phyloP scores from a whole-genome alignment of 2,329 filamentous ascomycete species.

The Sphaceloma murrayae region DNA sequence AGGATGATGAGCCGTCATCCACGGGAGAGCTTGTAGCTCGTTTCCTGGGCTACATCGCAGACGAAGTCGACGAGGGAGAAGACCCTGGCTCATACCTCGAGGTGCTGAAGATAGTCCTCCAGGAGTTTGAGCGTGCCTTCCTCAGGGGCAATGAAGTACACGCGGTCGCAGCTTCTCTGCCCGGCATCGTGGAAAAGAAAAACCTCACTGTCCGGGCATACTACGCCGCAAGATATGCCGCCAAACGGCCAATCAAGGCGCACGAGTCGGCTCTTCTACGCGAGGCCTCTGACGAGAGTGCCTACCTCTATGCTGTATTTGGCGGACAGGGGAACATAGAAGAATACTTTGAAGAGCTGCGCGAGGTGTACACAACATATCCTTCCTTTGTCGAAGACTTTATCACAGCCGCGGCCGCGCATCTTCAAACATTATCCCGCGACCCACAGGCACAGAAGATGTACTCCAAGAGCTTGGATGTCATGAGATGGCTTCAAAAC shows the following conservation, averaged over 20 bases:
- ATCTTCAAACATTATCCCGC: conserved; percentile 74
- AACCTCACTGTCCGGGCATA: conserved; percentile 81
- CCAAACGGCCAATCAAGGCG: conserved; percentile 75
- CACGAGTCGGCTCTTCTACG: conserved; percentile 90
- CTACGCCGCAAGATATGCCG: conserved; percentile 76
- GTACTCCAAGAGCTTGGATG: conserved; percentile 91
- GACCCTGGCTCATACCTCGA: conserved; percentile 88
- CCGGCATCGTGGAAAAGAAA: conserved; percentile 90
- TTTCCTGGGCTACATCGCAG: conserved; percentile 83
- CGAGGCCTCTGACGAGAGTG: conserved; percentile 73
- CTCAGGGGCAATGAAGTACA: conserved; percentile 94
- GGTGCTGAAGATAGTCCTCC: conserved; percentile 81
- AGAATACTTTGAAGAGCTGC: conserved; percentile 97
- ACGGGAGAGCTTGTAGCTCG: conserved; percentile 83
- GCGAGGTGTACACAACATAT: conserved; percentile 85
- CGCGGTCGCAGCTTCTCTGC: conserved; percentile 71
- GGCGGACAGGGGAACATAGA: conserved; percentile 98
- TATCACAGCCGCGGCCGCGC: conserved; percentile 68
- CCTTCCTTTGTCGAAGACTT: conserved; percentile 82
- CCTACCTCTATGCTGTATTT: conserved; percentile 86
- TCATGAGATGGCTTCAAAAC: conserved; percentile 86
- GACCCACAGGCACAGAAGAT: conserved; percentile 86
- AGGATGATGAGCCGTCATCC: conserved; percentile 98
- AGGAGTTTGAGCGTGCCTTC: conserved; percentile 94
- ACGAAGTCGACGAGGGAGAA: conserved; percentile 84